Conservation (phyloP, 257 asterid genomes). For the Leptodermis oblonga region DNA sequence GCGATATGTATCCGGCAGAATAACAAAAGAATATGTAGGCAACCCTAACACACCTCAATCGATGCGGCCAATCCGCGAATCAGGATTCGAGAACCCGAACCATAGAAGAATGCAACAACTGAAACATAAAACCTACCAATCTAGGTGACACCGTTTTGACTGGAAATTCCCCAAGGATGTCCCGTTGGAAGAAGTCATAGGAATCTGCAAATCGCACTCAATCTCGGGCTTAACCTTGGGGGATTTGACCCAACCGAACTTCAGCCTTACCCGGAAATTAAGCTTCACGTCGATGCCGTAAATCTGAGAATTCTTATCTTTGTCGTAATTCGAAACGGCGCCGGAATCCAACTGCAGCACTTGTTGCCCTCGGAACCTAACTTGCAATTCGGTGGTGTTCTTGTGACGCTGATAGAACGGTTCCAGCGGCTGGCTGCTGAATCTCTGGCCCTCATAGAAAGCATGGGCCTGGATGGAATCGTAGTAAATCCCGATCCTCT, state of each 20-base stretch:
- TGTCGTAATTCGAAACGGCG: constrained; percentile 32
- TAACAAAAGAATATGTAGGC: not conserved
- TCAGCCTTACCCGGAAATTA: constrained; percentile 40
- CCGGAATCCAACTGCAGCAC: constrained; percentile 27
- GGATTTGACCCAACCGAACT: constrained; percentile 42
- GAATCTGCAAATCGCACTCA: constrained; percentile 60
- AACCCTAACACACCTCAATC: not conserved
- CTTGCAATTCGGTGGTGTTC: constrained; percentile 33
- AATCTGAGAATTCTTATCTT: constrained; percentile 24
- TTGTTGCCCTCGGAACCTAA: constrained; percentile 42
- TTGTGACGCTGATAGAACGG: constrained; percentile 61
- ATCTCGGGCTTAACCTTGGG: constrained; percentile 58
- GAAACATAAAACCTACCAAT: constrained; percentile 39
- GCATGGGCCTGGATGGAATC: constrained; percentile 69
- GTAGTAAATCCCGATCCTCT: constrained; percentile 77
- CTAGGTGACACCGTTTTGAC: constrained; percentile 51
- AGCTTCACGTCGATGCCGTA: constrained; percentile 54
- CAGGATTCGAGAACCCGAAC: not conserved
- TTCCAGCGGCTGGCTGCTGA: constrained; percentile 23
- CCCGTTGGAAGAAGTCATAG: constrained; percentile 40
- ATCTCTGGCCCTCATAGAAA: constrained; percentile 49
- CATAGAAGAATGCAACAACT: not conserved
- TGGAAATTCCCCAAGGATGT: constrained; percentile 31
- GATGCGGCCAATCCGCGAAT: not conserved
- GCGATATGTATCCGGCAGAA: constrained; percentile 1